Percentiles rank a stretch among this genome's conserved stretches.
Evolutionary conservation across 768 basidiomycete species (phyloP).

Genomic region (Lactarius psammicola): DNA sequence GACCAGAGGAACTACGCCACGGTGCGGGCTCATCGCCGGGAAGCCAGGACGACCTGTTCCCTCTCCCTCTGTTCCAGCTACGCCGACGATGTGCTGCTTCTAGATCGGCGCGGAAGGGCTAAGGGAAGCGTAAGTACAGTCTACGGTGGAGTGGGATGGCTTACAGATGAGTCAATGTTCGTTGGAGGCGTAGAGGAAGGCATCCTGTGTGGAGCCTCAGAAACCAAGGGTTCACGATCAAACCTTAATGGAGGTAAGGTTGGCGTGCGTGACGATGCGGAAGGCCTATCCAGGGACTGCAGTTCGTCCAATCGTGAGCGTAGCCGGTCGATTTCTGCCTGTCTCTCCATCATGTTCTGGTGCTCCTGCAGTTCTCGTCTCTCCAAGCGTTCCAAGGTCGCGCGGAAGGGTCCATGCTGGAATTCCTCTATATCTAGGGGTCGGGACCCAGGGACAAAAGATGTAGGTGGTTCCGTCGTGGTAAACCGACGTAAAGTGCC

Average conservation of each 20-base stretch:
- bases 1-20: constrained; percentile 15
- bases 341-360: constrained; percentile 24
- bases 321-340: constrained; percentile 27
- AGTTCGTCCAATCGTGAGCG: constrained; percentile 23
- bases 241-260: constrained; percentile 28
- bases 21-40: constrained; percentile 5
- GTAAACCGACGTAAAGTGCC: constrained; percentile 9
- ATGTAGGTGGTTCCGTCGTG: constrained; percentile 1
- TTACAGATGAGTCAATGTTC: constrained; percentile 7
- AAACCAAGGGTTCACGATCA: constrained; percentile 17
- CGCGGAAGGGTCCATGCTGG: constrained; percentile 35
- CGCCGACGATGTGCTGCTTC: constrained; percentile 19
- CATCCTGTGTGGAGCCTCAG: constrained; percentile 12
- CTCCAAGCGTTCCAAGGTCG: constrained; percentile 25
- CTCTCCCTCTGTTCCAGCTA: constrained; percentile 21
- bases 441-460: constrained; percentile 7
- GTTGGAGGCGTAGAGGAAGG: constrained; percentile 6
- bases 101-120: constrained; percentile 19
- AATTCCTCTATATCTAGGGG: constrained; percentile 31
- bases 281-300: constrained; percentile 17
- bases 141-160: neutral
- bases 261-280: constrained; percentile 20
- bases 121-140: constrained; percentile 1
- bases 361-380: constrained; percentile 21
- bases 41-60: constrained; percentile 8